Conservation (phyloP, 148 eudicot species). For the Mesembryanthemum crystallinum region DNA sequence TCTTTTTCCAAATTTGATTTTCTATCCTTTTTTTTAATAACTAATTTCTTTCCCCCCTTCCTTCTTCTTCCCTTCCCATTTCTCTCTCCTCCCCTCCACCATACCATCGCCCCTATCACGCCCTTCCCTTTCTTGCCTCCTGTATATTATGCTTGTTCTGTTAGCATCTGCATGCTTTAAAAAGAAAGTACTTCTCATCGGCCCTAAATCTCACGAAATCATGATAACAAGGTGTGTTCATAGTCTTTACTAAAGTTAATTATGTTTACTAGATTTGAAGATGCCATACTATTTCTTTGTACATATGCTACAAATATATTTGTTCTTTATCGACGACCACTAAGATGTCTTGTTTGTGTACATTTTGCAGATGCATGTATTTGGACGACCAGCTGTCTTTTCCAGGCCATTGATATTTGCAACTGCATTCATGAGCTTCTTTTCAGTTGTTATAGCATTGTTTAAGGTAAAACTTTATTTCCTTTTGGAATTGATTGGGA, state of each 20-base stretch:
- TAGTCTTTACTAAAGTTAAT: no score
- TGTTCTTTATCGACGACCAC: neutral
- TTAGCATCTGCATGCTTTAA: neutral
- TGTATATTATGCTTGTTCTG: neutral
- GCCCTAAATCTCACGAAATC: no score
- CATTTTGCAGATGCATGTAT: slow-evolving; percentile 68
- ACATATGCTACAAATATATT: neutral
- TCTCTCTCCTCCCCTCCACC: no score
- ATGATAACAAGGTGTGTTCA: no score
- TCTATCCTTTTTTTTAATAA: no score
- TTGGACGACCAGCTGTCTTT: slow-evolving; percentile 67
- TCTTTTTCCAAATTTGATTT: no score
- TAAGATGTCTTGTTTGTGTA: slow-evolving; percentile 13
- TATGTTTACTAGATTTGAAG: no score
- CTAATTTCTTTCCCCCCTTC: no score
- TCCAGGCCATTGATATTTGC: slow-evolving; percentile 88
- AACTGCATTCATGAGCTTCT: slow-evolving; percentile 98
- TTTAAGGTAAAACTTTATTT: slow-evolving; percentile 65
- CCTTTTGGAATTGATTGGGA: neutral
- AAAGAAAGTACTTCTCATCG: no score
- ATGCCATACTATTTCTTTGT: neutral
- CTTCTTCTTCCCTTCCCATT: no score
- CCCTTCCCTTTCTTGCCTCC: no score
- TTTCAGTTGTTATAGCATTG: slow-evolving; percentile 93
- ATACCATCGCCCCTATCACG: no score